Evolutionary conservation across 768 basidiomycete species (phyloP), one percentile per base, ranked within the genome.

Genomic region (Lepiota venenata): DNA sequence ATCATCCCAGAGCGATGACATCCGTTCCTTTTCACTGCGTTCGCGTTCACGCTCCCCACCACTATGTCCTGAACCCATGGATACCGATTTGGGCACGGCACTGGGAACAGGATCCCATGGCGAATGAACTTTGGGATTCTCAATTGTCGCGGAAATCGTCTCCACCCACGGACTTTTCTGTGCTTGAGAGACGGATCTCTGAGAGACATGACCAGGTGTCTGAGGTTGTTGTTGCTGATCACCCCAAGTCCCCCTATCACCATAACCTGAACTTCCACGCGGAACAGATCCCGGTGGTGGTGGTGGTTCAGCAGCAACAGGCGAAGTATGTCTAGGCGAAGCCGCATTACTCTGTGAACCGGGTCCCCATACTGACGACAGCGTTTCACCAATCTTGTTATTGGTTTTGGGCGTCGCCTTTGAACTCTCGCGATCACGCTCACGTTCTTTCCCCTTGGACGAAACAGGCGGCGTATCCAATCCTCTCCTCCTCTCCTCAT

Each of bases 371-470:
- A 52, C 51, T 6, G 51, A 44, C 7, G 51, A 35, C 27, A 52
- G 16, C 14, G 51, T 45, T 10, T 52, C 51, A 12, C 51, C 51
- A 29, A 49, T 47, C 46, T 48, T 55, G 15, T 45, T 63, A 8
- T 45, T 63, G 45, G 2, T 61, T 3, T 46, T 57, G 52, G 45
- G 48, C 66, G 57, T 37, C 37, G 52, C 38, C 66, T 63, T 47
- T 58, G 66, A 43, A 56, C 66, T 54, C 63, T 71, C 45, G 62
- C 66, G 57, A 67, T 69, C 40, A 58, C 59, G 48, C 50, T 61
- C n/a, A 40, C 59, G 46, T 41, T 58, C 29, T 46, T 50, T 46
- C 16, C 52, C 29, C 44, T 22, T 46, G 38, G 52, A 54, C 25
- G 45, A 54, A 16, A 32, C 44, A 6, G 52, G 46, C 25, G 52